Evolutionary conservation across 495 filamentous ascomycete genomes (phyloP).

Genomic region (Talaromyces proteolyticus): DNA sequence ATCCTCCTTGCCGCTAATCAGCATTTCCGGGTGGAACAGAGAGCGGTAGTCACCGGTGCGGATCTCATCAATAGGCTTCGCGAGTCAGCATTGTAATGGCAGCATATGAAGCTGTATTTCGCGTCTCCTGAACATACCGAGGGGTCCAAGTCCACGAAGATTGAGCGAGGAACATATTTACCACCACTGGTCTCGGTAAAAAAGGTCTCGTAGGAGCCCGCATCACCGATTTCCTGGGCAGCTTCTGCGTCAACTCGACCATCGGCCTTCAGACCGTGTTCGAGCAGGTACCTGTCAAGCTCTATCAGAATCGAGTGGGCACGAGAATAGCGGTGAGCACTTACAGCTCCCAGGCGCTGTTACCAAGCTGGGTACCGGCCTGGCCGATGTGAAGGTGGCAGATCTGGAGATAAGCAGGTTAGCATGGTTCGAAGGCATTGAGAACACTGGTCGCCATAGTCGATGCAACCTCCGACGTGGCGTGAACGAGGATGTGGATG

Average conservation of each 20-base stretch:
- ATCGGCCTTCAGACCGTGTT: conserved; percentile 80
- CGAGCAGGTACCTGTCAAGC: conserved; percentile 68
- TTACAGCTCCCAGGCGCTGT: conserved; percentile 93
- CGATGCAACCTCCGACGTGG: background rate
- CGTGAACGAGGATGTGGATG: too few species aligned
- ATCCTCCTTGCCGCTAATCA: conserved; percentile 92
- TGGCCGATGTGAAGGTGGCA: conserved; percentile 90
- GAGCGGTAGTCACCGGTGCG: conserved; percentile 76
- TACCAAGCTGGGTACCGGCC: conserved; percentile 88
- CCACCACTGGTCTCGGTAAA: conserved; percentile 81
- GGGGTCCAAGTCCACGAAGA: conserved; percentile 86
- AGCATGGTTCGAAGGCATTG: conserved; percentile 5
- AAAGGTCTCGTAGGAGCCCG: conserved; percentile 81
- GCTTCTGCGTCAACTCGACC: conserved; percentile 60
- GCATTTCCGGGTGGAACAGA: conserved; percentile 82
- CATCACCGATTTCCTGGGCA: conserved; percentile 51
- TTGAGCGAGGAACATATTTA: conserved; percentile 86
- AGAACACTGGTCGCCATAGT: background rate
- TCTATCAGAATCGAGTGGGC: conserved; percentile 1
- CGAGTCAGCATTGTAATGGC: conserved; percentile 12
- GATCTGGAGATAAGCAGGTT: conserved; percentile 45
- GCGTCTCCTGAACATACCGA: too few species aligned
- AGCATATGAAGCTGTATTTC: too few species aligned
- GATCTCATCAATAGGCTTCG: conserved; percentile 80
- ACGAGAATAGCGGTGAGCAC: conserved; percentile 44